Evolutionary conservation across 345 rosid species (phyloP).

Genomic region (Rhodamnia rubescens): DNA sequence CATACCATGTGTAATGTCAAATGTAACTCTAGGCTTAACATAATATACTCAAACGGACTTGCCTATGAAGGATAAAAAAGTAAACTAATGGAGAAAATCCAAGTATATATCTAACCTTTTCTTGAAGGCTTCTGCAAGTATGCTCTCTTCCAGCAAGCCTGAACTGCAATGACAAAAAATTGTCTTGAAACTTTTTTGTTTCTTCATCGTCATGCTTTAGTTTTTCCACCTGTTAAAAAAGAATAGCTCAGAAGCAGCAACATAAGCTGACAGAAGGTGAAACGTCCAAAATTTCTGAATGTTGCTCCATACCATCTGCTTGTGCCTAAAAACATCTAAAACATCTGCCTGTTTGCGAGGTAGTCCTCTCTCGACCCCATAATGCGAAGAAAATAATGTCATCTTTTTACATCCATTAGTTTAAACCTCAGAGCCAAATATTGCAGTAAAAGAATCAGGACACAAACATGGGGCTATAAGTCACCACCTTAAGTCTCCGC

Average conservation of each 20-base stretch:
- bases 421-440: no score
- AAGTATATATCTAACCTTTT: conserved; percentile 37
- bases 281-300: no score
- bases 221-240: conserved; percentile 60
- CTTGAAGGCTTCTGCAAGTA: conserved; percentile 63
- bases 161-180: conserved; percentile 61
- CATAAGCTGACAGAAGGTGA: not conserved
- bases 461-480: not conserved
- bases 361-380: no score
- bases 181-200: conserved; percentile 73
- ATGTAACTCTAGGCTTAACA: not conserved
- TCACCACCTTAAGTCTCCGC: not conserved
- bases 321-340: conserved; percentile 11
- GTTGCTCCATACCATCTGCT: conserved; percentile 58
- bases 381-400: not conserved
- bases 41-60: not conserved
- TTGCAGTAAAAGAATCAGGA: not conserved
- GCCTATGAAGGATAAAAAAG: not conserved
- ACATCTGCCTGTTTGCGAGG: no score
- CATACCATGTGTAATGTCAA: no score
- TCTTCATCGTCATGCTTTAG: conserved; percentile 85
- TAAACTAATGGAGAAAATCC: not conserved
- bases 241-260: not conserved
- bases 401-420: not conserved
- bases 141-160: conserved; percentile 77